Conservation (phyloP, 805 yeast genomes). For the Saturnispora galanensis region DNA sequence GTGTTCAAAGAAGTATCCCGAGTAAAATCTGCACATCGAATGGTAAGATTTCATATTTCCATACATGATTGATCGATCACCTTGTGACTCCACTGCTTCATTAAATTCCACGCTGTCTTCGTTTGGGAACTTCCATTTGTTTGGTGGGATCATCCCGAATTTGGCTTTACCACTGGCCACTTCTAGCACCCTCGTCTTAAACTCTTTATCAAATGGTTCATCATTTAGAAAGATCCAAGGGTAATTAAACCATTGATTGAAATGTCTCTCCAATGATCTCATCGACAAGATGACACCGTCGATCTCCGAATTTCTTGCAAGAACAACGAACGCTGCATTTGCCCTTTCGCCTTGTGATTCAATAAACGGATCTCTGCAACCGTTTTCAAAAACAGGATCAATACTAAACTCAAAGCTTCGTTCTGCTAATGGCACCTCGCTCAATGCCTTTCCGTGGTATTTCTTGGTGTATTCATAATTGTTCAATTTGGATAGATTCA, state of each 20-base stretch:
- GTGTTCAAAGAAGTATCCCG: conserved; percentile 76
- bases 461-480: conserved; percentile 1
- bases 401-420: conserved; percentile 17
- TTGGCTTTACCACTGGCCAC: conserved; percentile 53
- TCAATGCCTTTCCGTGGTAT: conserved; percentile 1
- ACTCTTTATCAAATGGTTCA: conserved; percentile 58
- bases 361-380: conserved; percentile 24
- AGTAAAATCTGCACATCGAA: conserved; percentile 89
- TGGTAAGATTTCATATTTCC: conserved; percentile 80
- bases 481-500: neutral
- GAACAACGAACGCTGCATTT: conserved; percentile 76
- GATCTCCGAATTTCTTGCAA: conserved; percentile 74
- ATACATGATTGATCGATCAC: conserved; percentile 75
- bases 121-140: conserved; percentile 65
- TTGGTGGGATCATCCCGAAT: conserved; percentile 55
- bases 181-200: conserved; percentile 40
- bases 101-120: conserved; percentile 30
- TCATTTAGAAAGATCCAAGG: conserved; percentile 90
- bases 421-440: conserved; percentile 6
- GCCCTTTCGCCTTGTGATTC: conserved; percentile 33
- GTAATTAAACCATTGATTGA: conserved; percentile 88
- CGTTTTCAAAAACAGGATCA: conserved; percentile 26
- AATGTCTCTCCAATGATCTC: conserved; percentile 70
- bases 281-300: conserved; percentile 69
- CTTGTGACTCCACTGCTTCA: conserved; percentile 61